Conservation (phyloP, 2,329 filamentous ascomycete genomes). For the Penicillium sp. region DNA sequence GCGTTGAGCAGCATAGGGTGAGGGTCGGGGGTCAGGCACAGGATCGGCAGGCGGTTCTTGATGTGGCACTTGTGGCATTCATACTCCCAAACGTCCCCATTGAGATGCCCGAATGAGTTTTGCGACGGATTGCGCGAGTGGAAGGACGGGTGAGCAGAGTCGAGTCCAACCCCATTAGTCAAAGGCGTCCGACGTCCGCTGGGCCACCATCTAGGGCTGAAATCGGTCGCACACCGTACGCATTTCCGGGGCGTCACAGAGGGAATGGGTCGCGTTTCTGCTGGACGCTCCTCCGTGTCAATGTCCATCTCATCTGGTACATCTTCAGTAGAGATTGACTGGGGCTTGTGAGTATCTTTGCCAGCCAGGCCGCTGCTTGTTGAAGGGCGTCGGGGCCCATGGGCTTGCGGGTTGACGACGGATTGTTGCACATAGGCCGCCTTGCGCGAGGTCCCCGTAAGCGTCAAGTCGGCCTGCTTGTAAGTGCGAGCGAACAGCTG, state of each 20-base stretch:
- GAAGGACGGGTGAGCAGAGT: slow-evolving; percentile 24
- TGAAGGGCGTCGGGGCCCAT: slow-evolving; percentile 52
- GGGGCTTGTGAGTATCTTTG: slow-evolving; percentile 25
- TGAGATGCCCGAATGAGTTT: slow-evolving; percentile 22
- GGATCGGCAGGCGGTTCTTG: slow-evolving; percentile 36
- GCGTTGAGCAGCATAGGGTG: slow-evolving; percentile 32
- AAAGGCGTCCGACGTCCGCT: slow-evolving; percentile 43
- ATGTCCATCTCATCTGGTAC: slow-evolving; percentile 29
- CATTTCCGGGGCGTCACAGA: slow-evolving; percentile 32
- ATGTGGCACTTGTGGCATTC: slow-evolving; percentile 71
- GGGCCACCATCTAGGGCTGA: slow-evolving; percentile 58
- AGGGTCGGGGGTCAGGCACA: slow-evolving; percentile 33
- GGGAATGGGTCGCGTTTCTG: slow-evolving; percentile 16
- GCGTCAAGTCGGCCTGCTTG: slow-evolving; percentile 86
- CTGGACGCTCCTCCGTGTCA: slow-evolving; percentile 26
- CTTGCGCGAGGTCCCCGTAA: slow-evolving; percentile 90
- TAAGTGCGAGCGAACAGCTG: slow-evolving; percentile 83
- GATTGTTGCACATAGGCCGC: slow-evolving; percentile 61
- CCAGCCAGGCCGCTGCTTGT: slow-evolving; percentile 43
- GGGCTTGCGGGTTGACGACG: slow-evolving; percentile 31
- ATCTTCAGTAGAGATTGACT: slow-evolving; percentile 18
- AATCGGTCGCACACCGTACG: slow-evolving; percentile 37
- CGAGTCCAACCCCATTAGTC: slow-evolving; percentile 31
- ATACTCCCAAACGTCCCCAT: slow-evolving; percentile 40
- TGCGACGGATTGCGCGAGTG: slow-evolving; percentile 25